A percentile compares a stretch with the other conserved stretches of the same genome.
Evolutionary conservation across 2,329 filamentous ascomycete genomes (phyloP).

Genomic region (Arthrobotrys entomopaga): DNA sequence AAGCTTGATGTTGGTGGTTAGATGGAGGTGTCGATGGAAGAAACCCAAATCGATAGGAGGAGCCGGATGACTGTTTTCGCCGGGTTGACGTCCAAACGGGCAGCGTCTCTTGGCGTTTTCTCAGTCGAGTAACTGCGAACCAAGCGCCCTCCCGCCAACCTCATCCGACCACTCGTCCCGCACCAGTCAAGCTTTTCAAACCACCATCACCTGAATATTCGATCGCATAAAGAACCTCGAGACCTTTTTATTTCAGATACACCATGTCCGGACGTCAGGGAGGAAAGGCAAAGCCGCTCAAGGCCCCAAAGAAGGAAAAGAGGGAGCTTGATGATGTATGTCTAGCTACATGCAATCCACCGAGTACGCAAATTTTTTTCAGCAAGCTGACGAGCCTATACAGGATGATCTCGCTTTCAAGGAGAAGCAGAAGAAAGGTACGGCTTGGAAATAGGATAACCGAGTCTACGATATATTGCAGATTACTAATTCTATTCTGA

Average conservation of each 20-base stretch:
- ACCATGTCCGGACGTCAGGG: constrained; percentile 59
- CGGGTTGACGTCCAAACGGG: constrained; percentile 20
- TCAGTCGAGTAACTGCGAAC: not conserved
- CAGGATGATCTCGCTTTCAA: constrained; percentile 58
- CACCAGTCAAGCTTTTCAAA: constrained; percentile 41
- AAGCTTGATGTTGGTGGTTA: too few relatives aligned
- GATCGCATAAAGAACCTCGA: constrained; percentile 2
- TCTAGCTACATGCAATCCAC: not conserved
- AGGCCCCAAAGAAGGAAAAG: constrained; percentile 59
- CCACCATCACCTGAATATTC: constrained; percentile 13
- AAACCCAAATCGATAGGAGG: constrained; percentile 7
- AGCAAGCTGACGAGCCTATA: constrained; percentile 12
- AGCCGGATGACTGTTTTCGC: constrained; percentile 34
- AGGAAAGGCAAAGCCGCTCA: constrained; percentile 59
- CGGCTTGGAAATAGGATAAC: not conserved
- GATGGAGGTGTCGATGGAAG: not conserved
- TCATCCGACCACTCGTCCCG: constrained; percentile 19
- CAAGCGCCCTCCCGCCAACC: constrained; percentile 39
- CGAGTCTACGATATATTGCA: not conserved
- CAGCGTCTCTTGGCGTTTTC: constrained; percentile 37
- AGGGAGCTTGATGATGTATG: constrained; percentile 49
- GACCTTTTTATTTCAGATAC: constrained; percentile 8
- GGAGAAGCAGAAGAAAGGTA: constrained; percentile 58
- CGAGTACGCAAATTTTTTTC: not conserved
- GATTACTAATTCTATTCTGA: constrained; percentile 15